Conservation (phyloP, 2,329 filamentous ascomycete genomes). For the Neonectria faginata region DNA sequence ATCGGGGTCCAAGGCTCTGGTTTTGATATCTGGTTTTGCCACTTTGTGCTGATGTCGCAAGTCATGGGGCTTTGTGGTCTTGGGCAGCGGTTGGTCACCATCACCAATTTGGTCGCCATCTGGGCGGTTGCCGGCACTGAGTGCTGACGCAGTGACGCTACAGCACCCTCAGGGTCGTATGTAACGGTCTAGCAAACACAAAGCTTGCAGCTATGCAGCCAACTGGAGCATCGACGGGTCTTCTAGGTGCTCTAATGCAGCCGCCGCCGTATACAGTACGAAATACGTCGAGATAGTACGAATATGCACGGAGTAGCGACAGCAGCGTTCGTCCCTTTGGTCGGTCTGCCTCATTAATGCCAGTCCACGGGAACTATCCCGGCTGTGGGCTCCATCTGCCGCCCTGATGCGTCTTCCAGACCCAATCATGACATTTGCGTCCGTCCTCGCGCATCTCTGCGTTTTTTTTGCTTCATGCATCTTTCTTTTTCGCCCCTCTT, state of each 20-base stretch:
- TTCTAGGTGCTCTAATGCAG: constrained; percentile 28
- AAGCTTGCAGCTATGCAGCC: constrained; percentile 32
- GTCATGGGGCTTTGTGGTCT: background rate
- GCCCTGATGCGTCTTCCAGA: constrained; percentile 15
- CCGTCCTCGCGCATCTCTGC: constrained; percentile 38
- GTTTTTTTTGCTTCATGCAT: constrained; percentile 22
- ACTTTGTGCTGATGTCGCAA: constrained; percentile 1
- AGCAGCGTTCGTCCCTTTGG: constrained; percentile 10
- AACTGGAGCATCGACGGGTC: constrained; percentile 36
- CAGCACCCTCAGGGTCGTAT: background rate
- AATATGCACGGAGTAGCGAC: background rate
- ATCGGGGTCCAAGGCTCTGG: background rate
- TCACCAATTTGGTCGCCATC: background rate
- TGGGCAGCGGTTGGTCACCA: background rate
- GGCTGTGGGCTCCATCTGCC: constrained; percentile 27
- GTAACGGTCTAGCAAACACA: too few species aligned
- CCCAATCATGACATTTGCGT: constrained; percentile 29
- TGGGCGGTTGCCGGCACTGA: constrained; percentile 7
- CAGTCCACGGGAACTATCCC: constrained; percentile 21
- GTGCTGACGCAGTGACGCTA: constrained; percentile 1
- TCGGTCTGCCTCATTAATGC: constrained; percentile 4
- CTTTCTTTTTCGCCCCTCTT: constrained; percentile 26
- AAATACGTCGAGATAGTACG: background rate
- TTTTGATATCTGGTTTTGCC: constrained; percentile 15
- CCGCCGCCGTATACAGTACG: background rate